A percentile compares a stretch with the other conserved stretches of the same genome.
Conservation (phyloP, 2,329 filamentous ascomycete genomes). For the Daldinia eschscholtzii region DNA sequence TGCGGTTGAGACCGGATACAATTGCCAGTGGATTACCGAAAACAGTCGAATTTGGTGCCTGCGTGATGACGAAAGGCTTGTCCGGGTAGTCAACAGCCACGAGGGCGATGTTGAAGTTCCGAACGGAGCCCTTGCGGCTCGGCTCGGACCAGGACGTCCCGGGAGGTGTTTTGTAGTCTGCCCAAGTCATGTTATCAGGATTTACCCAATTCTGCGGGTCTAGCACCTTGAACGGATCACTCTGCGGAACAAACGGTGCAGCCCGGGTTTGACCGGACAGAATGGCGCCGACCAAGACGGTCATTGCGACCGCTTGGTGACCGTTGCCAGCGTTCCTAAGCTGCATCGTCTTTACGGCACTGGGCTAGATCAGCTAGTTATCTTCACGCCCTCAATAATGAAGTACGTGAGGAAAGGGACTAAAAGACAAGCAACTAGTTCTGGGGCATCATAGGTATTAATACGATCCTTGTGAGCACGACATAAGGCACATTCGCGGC, state of each 20-base stretch:
- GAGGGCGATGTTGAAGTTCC: constrained; percentile 69
- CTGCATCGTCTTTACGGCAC: constrained; percentile 41
- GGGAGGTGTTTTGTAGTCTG: constrained; percentile 61
- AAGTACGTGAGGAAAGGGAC: constrained; percentile 25
- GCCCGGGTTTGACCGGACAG: constrained; percentile 34
- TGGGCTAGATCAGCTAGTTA: constrained; percentile 1
- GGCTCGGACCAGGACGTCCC: constrained; percentile 63
- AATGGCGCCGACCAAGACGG: constrained; percentile 39
- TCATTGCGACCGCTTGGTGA: constrained; percentile 30
- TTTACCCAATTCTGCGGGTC: constrained; percentile 67
- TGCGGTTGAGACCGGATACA: constrained; percentile 57
- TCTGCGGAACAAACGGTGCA: constrained; percentile 38
- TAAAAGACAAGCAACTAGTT: constrained; percentile 4
- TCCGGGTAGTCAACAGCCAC: constrained; percentile 66
- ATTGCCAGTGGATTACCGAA: constrained; percentile 64
- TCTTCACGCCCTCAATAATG: constrained; percentile 15
- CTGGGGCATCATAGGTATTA: constrained; percentile 32
- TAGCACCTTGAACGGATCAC: constrained; percentile 62
- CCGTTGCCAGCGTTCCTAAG: constrained; percentile 21
- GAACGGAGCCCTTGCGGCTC: constrained; percentile 57
- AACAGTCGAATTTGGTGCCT: constrained; percentile 60
- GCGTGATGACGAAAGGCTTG: constrained; percentile 62
- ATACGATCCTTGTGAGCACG: constrained; percentile 19
- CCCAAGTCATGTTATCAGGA: constrained; percentile 67
- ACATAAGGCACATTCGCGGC: constrained; percentile 14